Base-by-base conservation (phyloP, 108 stramenopile genomes). In the Cyclotella kingstonii region DNA sequence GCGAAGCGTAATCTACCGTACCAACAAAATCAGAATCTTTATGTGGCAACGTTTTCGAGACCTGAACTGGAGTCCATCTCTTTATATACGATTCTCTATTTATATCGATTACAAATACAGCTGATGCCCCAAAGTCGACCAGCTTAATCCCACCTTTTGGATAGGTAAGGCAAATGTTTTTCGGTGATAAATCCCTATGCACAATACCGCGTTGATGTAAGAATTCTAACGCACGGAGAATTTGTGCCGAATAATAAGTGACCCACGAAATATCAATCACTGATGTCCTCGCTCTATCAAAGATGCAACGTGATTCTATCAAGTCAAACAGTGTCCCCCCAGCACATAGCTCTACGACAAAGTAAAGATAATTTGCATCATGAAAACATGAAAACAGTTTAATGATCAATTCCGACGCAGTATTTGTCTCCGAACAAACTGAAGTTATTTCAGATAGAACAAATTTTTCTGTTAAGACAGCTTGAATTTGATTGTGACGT, bases 281-380 rank as follows among this genome's bases (percentile, higher is more conserved):
- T 5, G 40, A 53, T 44, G 50, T 18, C 14, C 19, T 10, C 7
- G n/a, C 53, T n/a, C 19, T 64, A 31, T n/a, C 26, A 30, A 25
- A 12, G 29, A 15, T 25, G 15, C 27, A 14, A 23, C 60, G 30
- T 23, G 45, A 62, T 19, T 62, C 29, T 23, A 68, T 53, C 28
- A 73, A 38, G 41, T 58, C 71, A 35, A 62, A 34, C 66, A 78
- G 49, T 35, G 70, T 71, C 21, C 77, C 77, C 29, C 77, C 77
- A 21, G 59, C 35, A 28, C 66, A 67, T 40, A 73, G 26, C 43
- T 78, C 72, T 38, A 74, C 41, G 1, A 78, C 72, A 28, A 78
- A 63, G 58, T 74, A 78, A 1, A 78, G 15, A 27, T 27, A 73
- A 19, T 51, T 36, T 8, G 5, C 34, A 28, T 74, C 72, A 54